Evolutionary conservation across 2,329 filamentous ascomycete species (phyloP), one percentile per base, ranked within the genome.

Genomic region (Pseudogymnoascus destructans): DNA sequence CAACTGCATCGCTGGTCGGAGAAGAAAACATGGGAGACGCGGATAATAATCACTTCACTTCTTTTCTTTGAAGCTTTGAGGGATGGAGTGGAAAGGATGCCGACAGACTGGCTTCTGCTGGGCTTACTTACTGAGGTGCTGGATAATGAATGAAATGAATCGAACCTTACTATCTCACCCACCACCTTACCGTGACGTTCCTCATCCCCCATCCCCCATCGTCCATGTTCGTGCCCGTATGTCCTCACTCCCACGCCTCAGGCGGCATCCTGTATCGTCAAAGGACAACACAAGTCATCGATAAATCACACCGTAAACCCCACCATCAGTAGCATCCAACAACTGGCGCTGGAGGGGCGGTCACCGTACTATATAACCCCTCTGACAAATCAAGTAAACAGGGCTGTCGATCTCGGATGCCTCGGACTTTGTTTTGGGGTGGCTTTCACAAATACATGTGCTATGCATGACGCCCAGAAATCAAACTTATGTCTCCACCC

Each of bases 111-210:
- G 42, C 42, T 49, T 49, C 42, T 49, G 42, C n/a, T 27, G 21
- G 42, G 42, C 42, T 27, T 30, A 27, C 42, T 49, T 27, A 27
- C 23, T 49, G 42, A 49, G 42, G 42, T 27, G 42, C 42, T 49
- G 23, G 42, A 49, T 49, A 49, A 49, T 49, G 42, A 49, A 49
- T 49, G 17, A 19, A 49, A 49, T 27, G 42, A 49, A 49, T 27
- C 21, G 27, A 13, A 49, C 42, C n/a, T 49, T 49, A 25, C 5
- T 17, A 13, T 13, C 19, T 42, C n/a, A 7, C 5, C 17, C 17
- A 4, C 11, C 42, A 8, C 6, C 23, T 15, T 27, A 11, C 42
- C n/a, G 5, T 49, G 42, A 15, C 13, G 5, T 27, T 15, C 13
- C 17, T 46, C 6, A 7, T 46, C 8, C 2, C 5, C 9, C 6